phyloP scores from a whole-genome alignment of 2,329 filamentous ascomycete genomes.

The Hymenotorrendiella dingleyae region DNA sequence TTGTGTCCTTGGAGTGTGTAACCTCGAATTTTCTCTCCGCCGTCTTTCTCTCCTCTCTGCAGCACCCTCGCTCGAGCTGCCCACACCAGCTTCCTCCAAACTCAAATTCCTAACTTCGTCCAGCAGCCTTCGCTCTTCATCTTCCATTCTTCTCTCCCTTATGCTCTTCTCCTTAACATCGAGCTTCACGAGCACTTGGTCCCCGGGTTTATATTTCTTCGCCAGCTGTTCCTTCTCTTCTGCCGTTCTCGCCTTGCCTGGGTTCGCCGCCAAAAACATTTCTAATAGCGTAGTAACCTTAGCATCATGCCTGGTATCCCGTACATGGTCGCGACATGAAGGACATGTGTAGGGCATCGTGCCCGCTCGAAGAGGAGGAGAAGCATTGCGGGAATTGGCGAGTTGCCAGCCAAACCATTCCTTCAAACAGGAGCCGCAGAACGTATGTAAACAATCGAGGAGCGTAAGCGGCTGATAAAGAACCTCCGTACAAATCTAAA shows the following conservation, averaged over 20 bases:
- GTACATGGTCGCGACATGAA: constrained; percentile 80
- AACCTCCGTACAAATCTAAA: constrained; percentile 91
- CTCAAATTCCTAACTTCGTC: constrained; percentile 27
- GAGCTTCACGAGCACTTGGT: constrained; percentile 67
- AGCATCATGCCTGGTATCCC: constrained; percentile 84
- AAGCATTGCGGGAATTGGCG: constrained; percentile 20
- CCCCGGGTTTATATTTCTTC: constrained; percentile 72
- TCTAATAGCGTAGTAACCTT: constrained; percentile 85
- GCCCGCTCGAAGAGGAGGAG: constrained; percentile 19
- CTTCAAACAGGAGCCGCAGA: constrained; percentile 90
- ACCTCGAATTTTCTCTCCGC: constrained; percentile 26
- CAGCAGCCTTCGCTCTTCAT: constrained; percentile 28
- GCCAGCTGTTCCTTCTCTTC: constrained; percentile 73
- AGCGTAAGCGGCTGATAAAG: constrained; percentile 86
- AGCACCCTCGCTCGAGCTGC: constrained; percentile 20
- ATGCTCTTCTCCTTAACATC: constrained; percentile 44
- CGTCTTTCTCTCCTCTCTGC: constrained; percentile 25
- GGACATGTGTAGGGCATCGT: constrained; percentile 71
- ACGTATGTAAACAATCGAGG: constrained; percentile 91
- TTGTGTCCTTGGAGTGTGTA: constrained; percentile 19
- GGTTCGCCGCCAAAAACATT: constrained; percentile 77
- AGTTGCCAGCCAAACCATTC: constrained; percentile 87
- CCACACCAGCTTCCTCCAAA: constrained; percentile 57
- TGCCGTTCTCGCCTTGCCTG: constrained; percentile 61
- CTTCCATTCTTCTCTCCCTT: constrained; percentile 48